Conservation (phyloP, 208 protist genomes). For the Leishmania tropica region DNA sequence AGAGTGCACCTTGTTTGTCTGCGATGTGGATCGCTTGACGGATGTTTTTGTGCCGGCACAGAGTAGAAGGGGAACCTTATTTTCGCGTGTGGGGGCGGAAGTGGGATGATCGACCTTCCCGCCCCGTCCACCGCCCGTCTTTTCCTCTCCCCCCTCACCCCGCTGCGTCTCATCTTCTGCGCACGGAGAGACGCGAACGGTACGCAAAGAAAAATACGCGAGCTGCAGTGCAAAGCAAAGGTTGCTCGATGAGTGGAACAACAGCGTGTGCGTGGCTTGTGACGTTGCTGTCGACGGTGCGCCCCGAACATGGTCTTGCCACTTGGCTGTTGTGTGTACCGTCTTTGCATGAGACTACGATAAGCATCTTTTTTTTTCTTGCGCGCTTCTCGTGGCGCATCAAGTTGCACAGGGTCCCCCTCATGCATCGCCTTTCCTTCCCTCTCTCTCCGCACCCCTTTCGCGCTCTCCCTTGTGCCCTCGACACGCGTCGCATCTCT, state of each 20-base stretch:
- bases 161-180: not conserved
- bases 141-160: no score
- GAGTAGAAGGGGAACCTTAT: not conserved
- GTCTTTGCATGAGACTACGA: not conserved
- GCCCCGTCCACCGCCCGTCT: not conserved
- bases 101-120: not conserved
- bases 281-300: not conserved
- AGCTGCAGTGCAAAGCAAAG: not conserved
- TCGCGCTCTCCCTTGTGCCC: not conserved
- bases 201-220: not conserved
- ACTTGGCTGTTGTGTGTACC: not conserved
- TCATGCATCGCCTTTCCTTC: not conserved
- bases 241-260: not conserved
- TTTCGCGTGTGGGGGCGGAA: not conserved
- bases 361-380: not conserved
- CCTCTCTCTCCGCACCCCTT: not conserved
- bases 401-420: not conserved
- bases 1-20: not conserved
- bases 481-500: not conserved
- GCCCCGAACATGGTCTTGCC: not conserved
- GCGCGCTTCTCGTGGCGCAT: not conserved
- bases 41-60: not conserved
- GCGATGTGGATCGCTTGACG: no score
- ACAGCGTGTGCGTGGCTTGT: not conserved
- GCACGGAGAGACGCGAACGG: not conserved